Conservation (phyloP, 2,329 filamentous ascomycete species). For the Thermochaetoides dissita region DNA sequence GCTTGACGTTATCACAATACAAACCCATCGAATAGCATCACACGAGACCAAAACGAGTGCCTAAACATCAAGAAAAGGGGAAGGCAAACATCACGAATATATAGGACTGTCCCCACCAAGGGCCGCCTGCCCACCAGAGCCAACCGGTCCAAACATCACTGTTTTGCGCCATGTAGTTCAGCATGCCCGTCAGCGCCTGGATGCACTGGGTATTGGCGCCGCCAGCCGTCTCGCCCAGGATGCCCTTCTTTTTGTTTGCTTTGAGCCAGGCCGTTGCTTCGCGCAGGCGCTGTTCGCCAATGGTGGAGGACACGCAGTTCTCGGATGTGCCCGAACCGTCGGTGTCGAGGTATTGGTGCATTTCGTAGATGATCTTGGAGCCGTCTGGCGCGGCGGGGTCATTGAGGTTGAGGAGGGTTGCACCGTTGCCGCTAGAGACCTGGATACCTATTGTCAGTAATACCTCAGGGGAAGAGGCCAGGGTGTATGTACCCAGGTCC, state of each 20-base stretch:
- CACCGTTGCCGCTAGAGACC: constrained; percentile 25
- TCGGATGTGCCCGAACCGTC: constrained; percentile 13
- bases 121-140: constrained; percentile 43
- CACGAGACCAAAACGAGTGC: neutral
- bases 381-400: too few species aligned
- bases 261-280: constrained; percentile 41
- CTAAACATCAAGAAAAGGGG: neutral
- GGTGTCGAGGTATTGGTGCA: too few species aligned
- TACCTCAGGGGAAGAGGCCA: too few species aligned
- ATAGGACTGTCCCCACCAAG: constrained; percentile 40
- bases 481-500: constrained; percentile 21
- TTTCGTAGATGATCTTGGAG: too few species aligned
- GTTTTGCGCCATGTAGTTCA: constrained; percentile 37
- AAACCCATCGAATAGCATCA: neutral
- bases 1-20: neutral
- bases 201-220: constrained; percentile 35
- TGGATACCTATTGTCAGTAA: constrained; percentile 15
- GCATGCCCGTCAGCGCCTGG: constrained; percentile 34
- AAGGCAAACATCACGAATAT: constrained; percentile 2
- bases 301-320: constrained; percentile 32
- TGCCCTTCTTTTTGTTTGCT: constrained; percentile 39
- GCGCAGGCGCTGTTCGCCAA: constrained; percentile 33
- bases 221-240: constrained; percentile 43
- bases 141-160: constrained; percentile 43
- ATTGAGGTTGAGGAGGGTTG: constrained; percentile 19